Conservation (phyloP, 768 basidiomycete species). For the Russula sp. region DNA sequence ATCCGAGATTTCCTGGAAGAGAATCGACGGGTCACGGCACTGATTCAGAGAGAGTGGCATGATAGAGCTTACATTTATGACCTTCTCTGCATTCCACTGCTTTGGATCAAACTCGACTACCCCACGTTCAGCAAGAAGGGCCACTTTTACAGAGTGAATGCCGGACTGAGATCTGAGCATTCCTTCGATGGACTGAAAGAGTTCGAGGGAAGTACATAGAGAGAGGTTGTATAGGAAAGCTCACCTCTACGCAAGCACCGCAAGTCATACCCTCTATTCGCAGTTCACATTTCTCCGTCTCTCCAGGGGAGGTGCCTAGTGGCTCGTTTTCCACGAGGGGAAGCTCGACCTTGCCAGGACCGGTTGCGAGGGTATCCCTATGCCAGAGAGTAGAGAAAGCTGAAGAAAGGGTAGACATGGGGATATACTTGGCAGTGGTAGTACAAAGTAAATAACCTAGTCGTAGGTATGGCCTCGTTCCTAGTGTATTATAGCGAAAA, state of each 20-base stretch:
- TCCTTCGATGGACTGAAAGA: conserved; percentile 71
- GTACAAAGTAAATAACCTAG: background rate
- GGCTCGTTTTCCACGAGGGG: conserved; percentile 28
- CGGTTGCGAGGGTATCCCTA: background rate
- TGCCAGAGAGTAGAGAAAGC: conserved; percentile 18
- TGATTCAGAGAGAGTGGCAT: background rate
- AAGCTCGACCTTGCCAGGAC: conserved; percentile 30
- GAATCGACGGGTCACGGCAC: background rate
- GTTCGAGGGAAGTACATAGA: background rate
- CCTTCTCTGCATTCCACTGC: conserved; percentile 74
- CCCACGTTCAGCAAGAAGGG: conserved; percentile 91
- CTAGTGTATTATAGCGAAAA: background rate
- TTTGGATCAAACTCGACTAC: conserved; percentile 83
- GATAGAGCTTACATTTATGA: conserved; percentile 58
- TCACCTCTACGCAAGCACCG: conserved; percentile 80
- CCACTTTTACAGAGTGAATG: conserved; percentile 90
- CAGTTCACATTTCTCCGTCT: conserved; percentile 61
- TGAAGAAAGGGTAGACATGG: conserved; percentile 17
- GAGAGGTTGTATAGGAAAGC: conserved; percentile 24
- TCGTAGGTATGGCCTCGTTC: background rate
- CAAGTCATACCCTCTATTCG: conserved; percentile 90
- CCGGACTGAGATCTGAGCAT: conserved; percentile 80
- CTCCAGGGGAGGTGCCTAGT: conserved; percentile 25
- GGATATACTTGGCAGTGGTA: background rate
- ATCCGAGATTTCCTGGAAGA: conserved; percentile 77